A percentile compares a stretch with the other conserved stretches of the same genome.
These are phyloP conservation scores for Umbellularia californica DNA, from an alignment of 164 flowering plant genomes.

Conservation along the genomic window DNA sequence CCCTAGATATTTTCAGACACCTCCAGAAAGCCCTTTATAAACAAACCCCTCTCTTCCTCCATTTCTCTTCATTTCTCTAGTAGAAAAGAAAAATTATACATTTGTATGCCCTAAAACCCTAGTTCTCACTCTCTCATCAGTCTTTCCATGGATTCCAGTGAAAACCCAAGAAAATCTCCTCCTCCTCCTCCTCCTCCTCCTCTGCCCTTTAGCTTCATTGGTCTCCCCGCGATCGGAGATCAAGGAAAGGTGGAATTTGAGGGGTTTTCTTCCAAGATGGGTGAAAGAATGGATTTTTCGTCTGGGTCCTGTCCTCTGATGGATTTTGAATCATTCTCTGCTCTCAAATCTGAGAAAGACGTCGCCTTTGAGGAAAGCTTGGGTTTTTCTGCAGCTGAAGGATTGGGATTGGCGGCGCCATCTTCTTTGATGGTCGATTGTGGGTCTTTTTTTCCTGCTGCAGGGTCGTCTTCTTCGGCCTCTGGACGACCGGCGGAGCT, in stretches of 20 bases:
- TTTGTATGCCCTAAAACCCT: background rate
- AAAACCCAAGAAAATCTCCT: background rate
- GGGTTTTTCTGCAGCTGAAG: background rate
- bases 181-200: background rate
- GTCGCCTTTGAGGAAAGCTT: constrained; percentile 1
- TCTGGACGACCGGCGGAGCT: background rate
- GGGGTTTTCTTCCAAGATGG: background rate
- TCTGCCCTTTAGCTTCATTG: background rate
- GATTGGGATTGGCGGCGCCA: background rate
- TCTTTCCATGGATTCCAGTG: background rate
- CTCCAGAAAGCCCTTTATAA: background rate
- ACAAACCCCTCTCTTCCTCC: background rate
- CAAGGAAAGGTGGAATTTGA: background rate
- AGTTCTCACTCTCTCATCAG: background rate
- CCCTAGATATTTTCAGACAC: background rate
- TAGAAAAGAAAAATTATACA: too few relatives aligned
- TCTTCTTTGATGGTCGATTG: constrained; percentile 4
- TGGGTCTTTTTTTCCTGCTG: background rate
- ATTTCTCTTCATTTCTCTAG: too few relatives aligned
- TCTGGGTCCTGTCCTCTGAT: constrained; percentile 4
- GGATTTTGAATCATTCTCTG: constrained; percentile 3
- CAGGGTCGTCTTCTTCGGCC: background rate
- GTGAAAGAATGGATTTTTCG: background rate
- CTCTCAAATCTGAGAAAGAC: background rate
- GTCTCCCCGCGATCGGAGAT: too few relatives aligned